phyloP scores from a whole-genome alignment of 495 filamentous ascomycete species.

The Daldinia concentrica region DNA sequence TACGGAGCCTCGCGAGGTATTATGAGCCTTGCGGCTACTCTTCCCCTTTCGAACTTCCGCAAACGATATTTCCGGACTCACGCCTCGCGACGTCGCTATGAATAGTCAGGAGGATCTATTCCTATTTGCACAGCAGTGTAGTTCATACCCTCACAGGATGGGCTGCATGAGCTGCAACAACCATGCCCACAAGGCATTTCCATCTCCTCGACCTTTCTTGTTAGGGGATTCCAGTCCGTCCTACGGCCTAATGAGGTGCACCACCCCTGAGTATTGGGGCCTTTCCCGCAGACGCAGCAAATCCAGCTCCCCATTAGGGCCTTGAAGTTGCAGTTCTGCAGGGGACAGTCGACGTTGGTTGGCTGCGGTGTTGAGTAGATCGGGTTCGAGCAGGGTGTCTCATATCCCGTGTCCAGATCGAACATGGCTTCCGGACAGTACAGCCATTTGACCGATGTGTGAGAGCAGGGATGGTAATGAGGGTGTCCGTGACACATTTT shows the following conservation, averaged over 20 bases:
- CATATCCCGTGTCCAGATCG: slow-evolving; percentile 53
- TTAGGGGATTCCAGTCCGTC: slow-evolving; percentile 50
- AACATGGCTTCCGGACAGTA: slow-evolving; percentile 55
- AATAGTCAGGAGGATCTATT: slow-evolving; percentile 22
- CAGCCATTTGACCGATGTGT: slow-evolving; percentile 56
- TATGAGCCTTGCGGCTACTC: slow-evolving; percentile 40
- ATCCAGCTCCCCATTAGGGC: slow-evolving; percentile 52
- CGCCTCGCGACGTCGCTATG: slow-evolving; percentile 37
- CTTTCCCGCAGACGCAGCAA: slow-evolving; percentile 54
- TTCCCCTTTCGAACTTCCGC: slow-evolving; percentile 45
- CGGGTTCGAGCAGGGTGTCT: slow-evolving; percentile 53
- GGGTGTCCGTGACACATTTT: slow-evolving; percentile 58
- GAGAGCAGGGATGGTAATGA: slow-evolving; percentile 53
- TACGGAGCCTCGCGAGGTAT: slow-evolving; percentile 23
- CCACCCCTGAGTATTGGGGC: slow-evolving; percentile 54
- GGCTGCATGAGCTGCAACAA: slow-evolving; percentile 53
- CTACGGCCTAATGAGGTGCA: slow-evolving; percentile 44
- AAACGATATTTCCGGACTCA: slow-evolving; percentile 45
- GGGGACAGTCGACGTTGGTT: slow-evolving; percentile 49
- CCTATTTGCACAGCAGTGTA: not conserved
- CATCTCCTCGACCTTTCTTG: slow-evolving; percentile 47
- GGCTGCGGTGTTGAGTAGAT: slow-evolving; percentile 52
- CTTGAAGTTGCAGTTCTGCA: slow-evolving; percentile 55
- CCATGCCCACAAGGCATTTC: slow-evolving; percentile 54
- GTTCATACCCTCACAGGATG: slow-evolving; percentile 42